Evolutionary conservation across 2,329 filamentous ascomycete species (phyloP), one percentile per base, ranked within the genome.

Genomic region (Claviceps monticola): DNA sequence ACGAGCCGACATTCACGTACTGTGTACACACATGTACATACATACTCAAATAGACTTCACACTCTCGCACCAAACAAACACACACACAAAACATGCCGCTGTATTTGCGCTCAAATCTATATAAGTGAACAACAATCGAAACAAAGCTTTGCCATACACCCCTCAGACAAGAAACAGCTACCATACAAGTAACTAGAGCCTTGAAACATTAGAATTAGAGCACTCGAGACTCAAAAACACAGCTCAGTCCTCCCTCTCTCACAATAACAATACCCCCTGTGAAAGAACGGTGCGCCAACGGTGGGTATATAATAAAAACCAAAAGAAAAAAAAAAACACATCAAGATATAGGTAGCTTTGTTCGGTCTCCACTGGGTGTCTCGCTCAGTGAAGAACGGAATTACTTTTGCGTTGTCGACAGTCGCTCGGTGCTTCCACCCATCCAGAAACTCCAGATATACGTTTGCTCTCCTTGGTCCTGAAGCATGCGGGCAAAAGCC

Each of bases 241-340:
- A 34, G 11, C 29, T 9, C 11, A 34, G 29, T 9, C 9, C 29
- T 4, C 9, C 9, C 9, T 34, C 29, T 34, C 29, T 11, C 29
- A 9, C 29, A 34, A 34, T 34, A 34, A 34, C 9, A 34, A 34
- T 9, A 34, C 9, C 3, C 38, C 38, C n/a, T 34, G 43, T 4
- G 23, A 21, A 41, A 37, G 23, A 45, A 43, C 21, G 37, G 37
- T 16, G 17, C 44, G 48, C 7, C 39, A 49, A 37, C 21, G 26
- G 49, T 46, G 52, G 52, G 52, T 54, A 54, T 51, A 51, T 50
- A 53, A 52, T 51, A 54, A 49, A 48, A 49, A 51, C 53, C 49
- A 53, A 9, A 51, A 53, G 51, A 51, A 50, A 51, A 53, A 51
- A 52, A 51, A 53, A 51, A 52, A 51, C 47, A 54, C 37, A 50